Conservation (phyloP, 2,329 filamentous ascomycete genomes). For the Zarea fungicola region DNA sequence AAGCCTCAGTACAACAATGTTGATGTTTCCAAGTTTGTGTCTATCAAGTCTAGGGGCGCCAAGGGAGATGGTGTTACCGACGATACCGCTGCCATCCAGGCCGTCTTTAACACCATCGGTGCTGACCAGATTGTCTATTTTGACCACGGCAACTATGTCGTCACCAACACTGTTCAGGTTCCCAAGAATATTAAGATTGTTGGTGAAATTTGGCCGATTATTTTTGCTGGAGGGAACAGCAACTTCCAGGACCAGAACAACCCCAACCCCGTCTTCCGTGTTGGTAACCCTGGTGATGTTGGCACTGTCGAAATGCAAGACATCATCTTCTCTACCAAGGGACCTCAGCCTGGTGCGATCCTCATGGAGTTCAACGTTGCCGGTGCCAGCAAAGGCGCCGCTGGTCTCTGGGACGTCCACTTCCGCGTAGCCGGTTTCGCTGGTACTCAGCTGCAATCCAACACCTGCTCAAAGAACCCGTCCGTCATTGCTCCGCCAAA, state of each 20-base stretch:
- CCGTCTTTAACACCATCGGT: constrained; percentile 63
- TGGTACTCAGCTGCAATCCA: constrained; percentile 75
- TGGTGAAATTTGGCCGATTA: constrained; percentile 85
- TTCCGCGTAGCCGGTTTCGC: constrained; percentile 84
- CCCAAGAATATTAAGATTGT: constrained; percentile 81
- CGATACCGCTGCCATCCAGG: constrained; percentile 80
- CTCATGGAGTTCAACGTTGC: constrained; percentile 88
- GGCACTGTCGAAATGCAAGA: constrained; percentile 86
- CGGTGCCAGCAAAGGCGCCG: constrained; percentile 59
- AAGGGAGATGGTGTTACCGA: constrained; percentile 84
- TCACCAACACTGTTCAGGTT: constrained; percentile 65
- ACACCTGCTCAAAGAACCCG: constrained; percentile 74
- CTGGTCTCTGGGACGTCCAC: constrained; percentile 93
- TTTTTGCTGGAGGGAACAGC: constrained; percentile 70
- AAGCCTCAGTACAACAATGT: constrained; percentile 83
- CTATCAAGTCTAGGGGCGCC: constrained; percentile 75
- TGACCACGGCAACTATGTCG: constrained; percentile 67
- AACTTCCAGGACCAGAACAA: constrained; percentile 70
- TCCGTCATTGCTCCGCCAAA: constrained; percentile 55
- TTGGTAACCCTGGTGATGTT: constrained; percentile 70
- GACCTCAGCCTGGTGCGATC: constrained; percentile 79
- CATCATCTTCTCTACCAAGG: constrained; percentile 77
- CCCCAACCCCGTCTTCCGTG: constrained; percentile 78
- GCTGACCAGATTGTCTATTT: constrained; percentile 66
- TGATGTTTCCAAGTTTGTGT: constrained; percentile 66